Evolutionary conservation across 192 early-diverging fungal species (phyloP), one percentile per base, ranked within the genome.

Genomic region (Entomortierella beljakovae): DNA sequence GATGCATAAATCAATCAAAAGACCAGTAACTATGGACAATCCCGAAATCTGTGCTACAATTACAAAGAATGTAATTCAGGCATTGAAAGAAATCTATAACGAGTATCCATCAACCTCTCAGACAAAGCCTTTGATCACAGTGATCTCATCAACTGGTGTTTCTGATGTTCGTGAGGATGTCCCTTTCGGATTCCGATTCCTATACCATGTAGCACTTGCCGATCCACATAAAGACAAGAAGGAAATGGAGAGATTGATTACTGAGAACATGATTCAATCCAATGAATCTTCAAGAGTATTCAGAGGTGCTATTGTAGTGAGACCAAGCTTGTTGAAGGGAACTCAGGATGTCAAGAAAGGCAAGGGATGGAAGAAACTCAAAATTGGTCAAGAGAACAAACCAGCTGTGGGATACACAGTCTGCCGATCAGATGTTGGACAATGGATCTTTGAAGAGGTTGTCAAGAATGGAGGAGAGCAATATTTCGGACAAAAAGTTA

Each of bases 181-280:
- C 0, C 72, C 72, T 22, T 76, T 57, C 55, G 64, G 64, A 2
- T 63, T 68, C 59, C 64, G 49, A 1, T 33, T 32, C 22, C 34
- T 76, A 7, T 76, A 76, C 48, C 72, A 76, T 32, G 59, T 68
- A 20, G 18, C 31, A 9, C 38, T 76, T 3, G 64, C 64, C 2
- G 64, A 48, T 20, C 72, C 72, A 3, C 72, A 76, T 49, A 76
- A 62, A 59, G 72, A 76, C 72, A 76, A 76, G 72, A 76, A 76
- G 42, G 59, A 50, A 53, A 76, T 76, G 72, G 72, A 76, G 43
- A 35, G 33, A 3, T 15, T 76, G 0, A 22, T 62, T 15, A 34
- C 40, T 6, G 64, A 61, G 28, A 51, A 61, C 28, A 37, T 28
- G 1, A 3, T 40, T 6, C 26, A 42, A 0, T 6, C 57, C 1